Evolutionary conservation across 2,329 filamentous ascomycete genomes (phyloP), one percentile per base, ranked within the genome.

Genomic region (Phialemonium atrogriseum): DNA sequence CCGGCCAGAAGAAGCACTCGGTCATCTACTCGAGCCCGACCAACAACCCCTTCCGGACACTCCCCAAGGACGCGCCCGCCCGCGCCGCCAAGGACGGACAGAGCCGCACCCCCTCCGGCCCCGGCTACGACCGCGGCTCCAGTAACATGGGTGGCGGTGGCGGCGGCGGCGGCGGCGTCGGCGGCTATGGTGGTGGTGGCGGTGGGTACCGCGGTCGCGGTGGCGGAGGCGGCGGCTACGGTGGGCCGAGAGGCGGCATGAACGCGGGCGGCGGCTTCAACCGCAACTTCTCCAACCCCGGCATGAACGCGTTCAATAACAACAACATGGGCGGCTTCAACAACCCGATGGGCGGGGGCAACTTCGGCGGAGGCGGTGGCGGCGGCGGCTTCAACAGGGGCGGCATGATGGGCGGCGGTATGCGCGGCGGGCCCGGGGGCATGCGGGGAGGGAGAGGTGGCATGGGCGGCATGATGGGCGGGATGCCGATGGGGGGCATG

Each of bases 41-140:
- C 28, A 69, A 73, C 43, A 96, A 96, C 54, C 87, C 88, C 0
- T 96, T 94, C 72, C 80, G 83, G 43, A 95, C 87, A 0, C 63
- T 93, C 5, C 88, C 87, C 12, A 94, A 94, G 61, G 88, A 94
- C 52, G 80, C 82, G 1, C 86, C 84, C 0, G 70, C 73, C 45
- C 75, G 84, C 17, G 68, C 66, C 36, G 79, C 70, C 22, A 80
- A 85, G 50, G 74, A 79, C 25, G 62, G 66, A 25, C 66, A 74
- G 37, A 76, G 76, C 32, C 68, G 75, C 18, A 55, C 64, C 34
- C 55, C 62, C 19, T 51, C 67, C 28, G 60, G 66, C 27, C 36
- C 42, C 5, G 55, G 58, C 33, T 73, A 69, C 53, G 62, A 70
- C 35, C 49, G 63, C 39, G 48, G 52, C 45, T 58, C 43, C 47